These are phyloP conservation scores for Neurospora sp. DNA, from an alignment of 495 filamentous ascomycete genomes.

Conservation along the genomic window DNA sequence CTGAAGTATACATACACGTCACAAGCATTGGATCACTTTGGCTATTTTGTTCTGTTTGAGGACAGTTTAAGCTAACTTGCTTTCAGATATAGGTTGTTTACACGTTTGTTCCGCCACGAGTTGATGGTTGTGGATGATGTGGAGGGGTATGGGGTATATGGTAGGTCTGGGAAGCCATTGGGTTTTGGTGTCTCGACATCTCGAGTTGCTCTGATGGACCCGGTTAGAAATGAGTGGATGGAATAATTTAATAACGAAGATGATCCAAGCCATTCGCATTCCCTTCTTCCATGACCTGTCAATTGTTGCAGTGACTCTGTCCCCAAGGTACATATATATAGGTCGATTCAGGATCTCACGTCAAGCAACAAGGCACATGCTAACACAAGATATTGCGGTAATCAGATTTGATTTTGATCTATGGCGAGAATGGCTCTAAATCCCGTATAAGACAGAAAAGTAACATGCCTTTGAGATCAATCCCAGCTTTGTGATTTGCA, in stretches of 20 bases:
- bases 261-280: neutral
- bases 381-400: neutral
- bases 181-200: neutral
- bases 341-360: neutral
- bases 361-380: neutral
- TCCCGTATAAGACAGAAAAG: neutral
- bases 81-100: constrained; percentile 1
- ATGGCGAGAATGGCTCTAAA: neutral
- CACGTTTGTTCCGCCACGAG: neutral
- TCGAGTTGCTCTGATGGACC: neutral
- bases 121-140: neutral
- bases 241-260: neutral
- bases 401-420: neutral
- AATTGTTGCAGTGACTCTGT: neutral
- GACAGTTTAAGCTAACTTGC: neutral
- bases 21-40: constrained; percentile 1
- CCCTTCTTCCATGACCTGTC: no score
- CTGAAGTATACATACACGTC: constrained; percentile 18
- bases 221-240: neutral
- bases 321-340: neutral
- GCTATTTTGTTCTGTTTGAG: neutral
- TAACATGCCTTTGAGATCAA: neutral
- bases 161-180: neutral
- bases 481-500: neutral
- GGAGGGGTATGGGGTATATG: neutral